Conservation (phyloP, 805 yeast genomes). For the Ogataea pilisensis region DNA sequence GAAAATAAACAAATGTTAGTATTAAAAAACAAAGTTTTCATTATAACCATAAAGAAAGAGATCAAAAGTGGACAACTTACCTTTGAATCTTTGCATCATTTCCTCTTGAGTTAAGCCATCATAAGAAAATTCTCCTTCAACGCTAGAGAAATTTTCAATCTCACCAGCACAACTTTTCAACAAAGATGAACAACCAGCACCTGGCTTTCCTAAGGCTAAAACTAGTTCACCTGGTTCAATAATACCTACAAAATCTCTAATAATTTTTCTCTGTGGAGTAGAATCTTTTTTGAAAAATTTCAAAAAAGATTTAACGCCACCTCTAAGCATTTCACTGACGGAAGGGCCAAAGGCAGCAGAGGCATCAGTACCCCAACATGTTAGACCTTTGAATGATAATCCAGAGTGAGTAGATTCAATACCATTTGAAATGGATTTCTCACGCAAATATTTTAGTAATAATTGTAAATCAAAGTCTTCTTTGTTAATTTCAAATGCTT, state of each 20-base stretch:
- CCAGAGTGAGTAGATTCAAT: constrained; percentile 49
- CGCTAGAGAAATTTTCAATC: constrained; percentile 39
- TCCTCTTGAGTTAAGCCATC: constrained; percentile 59
- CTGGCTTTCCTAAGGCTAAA: constrained; percentile 68
- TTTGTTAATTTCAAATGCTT: constrained; percentile 39
- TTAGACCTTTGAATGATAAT: constrained; percentile 40
- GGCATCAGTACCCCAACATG: constrained; percentile 47
- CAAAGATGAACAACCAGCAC: constrained; percentile 76
- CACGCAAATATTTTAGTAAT: constrained; percentile 36
- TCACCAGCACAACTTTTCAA: constrained; percentile 60
- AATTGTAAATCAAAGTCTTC: constrained; percentile 44
- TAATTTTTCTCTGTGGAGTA: constrained; percentile 33
- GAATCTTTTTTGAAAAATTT: constrained; percentile 30
- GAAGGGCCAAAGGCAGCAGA: constrained; percentile 50
- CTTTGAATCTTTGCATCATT: constrained; percentile 53
- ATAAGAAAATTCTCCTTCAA: constrained; percentile 54
- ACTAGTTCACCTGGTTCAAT: constrained; percentile 61
- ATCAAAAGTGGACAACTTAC: too few species aligned
- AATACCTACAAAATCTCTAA: constrained; percentile 40
- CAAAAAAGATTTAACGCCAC: constrained; percentile 27
- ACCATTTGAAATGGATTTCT: constrained; percentile 39
- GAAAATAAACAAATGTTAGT: constrained; percentile 6
- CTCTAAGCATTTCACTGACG: constrained; percentile 39
- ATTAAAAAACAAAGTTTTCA: neutral
- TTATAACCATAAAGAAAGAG: neutral